Conservation (phyloP, 306 rosid genomes). For the Ceratonia siliqua region DNA sequence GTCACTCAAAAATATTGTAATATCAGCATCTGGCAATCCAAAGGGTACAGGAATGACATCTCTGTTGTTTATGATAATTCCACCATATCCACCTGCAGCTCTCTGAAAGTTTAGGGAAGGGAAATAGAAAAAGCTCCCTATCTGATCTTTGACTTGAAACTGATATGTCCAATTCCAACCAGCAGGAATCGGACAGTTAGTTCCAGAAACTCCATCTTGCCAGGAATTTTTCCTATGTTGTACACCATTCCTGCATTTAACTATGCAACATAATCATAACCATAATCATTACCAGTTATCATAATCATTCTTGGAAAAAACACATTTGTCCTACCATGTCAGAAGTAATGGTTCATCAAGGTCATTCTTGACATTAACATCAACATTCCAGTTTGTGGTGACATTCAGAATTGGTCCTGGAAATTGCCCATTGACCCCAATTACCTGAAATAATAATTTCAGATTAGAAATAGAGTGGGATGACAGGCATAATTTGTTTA, state of each 20-base stretch:
- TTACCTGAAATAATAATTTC: constrained; percentile 57
- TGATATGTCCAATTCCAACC: constrained; percentile 98
- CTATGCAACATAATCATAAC: constrained; percentile 41
- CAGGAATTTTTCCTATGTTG: constrained; percentile 88
- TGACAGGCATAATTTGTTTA: neutral
- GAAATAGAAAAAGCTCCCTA: constrained; percentile 94
- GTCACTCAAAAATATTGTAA: constrained; percentile 78
- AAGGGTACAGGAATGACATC: constrained; percentile 77
- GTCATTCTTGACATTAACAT: constrained; percentile 78
- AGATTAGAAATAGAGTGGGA: constrained; percentile 14
- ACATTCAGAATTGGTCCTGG: constrained; percentile 83
- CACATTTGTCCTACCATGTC: constrained; percentile 63
- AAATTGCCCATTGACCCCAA: constrained; percentile 76
- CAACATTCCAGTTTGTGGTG: constrained; percentile 95
- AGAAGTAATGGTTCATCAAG: constrained; percentile 91
- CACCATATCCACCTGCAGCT: constrained; percentile 95
- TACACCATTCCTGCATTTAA: constrained; percentile 78
- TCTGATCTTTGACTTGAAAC: constrained; percentile 96
- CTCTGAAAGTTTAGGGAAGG: constrained; percentile 85
- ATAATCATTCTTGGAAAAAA: constrained; percentile 12
- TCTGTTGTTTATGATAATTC: constrained; percentile 78
- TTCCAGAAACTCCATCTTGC: constrained; percentile 96
- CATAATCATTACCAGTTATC: constrained; percentile 29
- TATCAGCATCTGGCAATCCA: constrained; percentile 84
- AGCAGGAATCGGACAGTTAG: constrained; percentile 96